A percentile compares a stretch with the other conserved stretches of the same genome.
These are phyloP conservation scores for Panaeolus papilionaceus DNA, from an alignment of 768 basidiomycete genomes.

Conservation along the genomic window DNA sequence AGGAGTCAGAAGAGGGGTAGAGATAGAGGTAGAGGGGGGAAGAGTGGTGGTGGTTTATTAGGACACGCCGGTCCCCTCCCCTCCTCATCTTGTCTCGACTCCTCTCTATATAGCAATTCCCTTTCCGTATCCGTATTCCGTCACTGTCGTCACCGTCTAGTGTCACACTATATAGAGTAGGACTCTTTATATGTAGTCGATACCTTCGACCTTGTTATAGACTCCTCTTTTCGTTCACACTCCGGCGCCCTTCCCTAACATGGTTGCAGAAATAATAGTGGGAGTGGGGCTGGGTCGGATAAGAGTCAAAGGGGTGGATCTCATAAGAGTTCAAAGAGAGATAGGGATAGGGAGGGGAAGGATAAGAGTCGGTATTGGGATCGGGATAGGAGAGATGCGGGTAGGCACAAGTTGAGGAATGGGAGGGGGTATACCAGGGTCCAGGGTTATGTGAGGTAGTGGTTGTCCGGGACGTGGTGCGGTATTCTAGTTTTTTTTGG, in stretches of 20 bases:
- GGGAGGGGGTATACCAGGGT: conserved; percentile 61
- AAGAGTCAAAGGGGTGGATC: neutral
- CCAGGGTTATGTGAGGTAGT: conserved; percentile 48
- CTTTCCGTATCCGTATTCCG: too few species aligned
- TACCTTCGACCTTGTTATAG: too few species aligned
- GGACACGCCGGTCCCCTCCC: too few species aligned
- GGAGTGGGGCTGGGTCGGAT: neutral
- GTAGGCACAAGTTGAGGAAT: conserved; percentile 23
- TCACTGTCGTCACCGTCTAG: too few species aligned
- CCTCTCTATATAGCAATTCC: too few species aligned
- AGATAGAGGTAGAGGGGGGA: conserved; percentile 24
- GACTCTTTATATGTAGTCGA: too few species aligned
- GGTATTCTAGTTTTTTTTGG: neutral
- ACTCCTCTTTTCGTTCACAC: too few species aligned
- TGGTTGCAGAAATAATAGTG: neutral
- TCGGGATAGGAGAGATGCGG: conserved; percentile 14
- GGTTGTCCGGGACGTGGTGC: neutral
- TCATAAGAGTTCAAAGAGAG: neutral
- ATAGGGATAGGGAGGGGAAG: neutral
- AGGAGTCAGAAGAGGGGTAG: conserved; percentile 17
- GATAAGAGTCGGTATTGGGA: conserved; percentile 18
- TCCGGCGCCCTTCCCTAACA: too few species aligned
- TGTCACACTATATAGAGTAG: too few species aligned
- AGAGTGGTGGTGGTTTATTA: too few species aligned
- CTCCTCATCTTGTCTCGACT: too few species aligned